These are phyloP conservation scores for Trifolium pratense DNA, from an alignment of 306 rosid genomes.

Conservation along the genomic window DNA sequence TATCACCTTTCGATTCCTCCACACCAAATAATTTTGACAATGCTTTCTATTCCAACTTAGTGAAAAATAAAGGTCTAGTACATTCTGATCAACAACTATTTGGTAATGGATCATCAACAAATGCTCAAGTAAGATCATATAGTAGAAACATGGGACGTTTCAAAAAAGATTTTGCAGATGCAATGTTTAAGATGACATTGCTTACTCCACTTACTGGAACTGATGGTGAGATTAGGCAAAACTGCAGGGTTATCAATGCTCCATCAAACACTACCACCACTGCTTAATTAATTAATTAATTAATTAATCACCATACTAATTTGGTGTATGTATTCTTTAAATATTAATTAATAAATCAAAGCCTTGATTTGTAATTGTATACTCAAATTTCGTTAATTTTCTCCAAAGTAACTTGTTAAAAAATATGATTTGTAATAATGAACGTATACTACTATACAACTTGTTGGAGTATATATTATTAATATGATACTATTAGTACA, in stretches of 20 bases:
- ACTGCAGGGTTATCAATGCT: constrained; percentile 28
- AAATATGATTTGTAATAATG: background rate
- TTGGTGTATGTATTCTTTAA: constrained; percentile 12
- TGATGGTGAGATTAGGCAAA: constrained; percentile 39
- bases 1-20: constrained; percentile 16
- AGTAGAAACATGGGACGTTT: constrained; percentile 32
- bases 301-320: background rate
- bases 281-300: constrained; percentile 1
- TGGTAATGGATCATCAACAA: constrained; percentile 11
- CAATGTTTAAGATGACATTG: constrained; percentile 51
- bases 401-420: background rate
- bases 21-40: constrained; percentile 12
- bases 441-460: background rate
- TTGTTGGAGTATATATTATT: background rate
- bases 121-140: constrained; percentile 39
- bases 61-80: constrained; percentile 25
- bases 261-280: background rate
- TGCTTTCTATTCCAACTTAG: constrained; percentile 41
- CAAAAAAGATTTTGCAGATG: constrained; percentile 49
- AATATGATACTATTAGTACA: background rate
- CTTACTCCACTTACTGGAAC: constrained; percentile 38
- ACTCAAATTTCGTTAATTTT: background rate
- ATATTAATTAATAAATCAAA: constrained; percentile 4
- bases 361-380: background rate
- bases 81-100: constrained; percentile 56